Evolutionary conservation across 1,139 yeast species (phyloP).

Genomic region (Kazachstania sp.): DNA sequence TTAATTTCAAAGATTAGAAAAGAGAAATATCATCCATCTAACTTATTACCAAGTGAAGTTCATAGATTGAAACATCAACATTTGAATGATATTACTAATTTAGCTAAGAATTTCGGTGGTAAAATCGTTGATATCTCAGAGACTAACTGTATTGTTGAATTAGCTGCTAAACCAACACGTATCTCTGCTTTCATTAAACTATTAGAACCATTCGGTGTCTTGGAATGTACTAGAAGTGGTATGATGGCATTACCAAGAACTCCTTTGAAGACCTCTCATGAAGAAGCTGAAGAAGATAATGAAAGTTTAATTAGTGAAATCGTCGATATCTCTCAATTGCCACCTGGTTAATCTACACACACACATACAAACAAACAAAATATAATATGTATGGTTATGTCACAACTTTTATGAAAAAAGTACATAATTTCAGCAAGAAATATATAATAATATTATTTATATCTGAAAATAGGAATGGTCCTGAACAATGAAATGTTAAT

Average conservation of each 20-base stretch:
- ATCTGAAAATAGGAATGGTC: too few species aligned
- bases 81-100: constrained; percentile 70
- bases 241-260: constrained; percentile 98
- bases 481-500: too few species aligned
- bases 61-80: constrained; percentile 90
- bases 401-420: too few species aligned
- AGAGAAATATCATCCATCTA: constrained; percentile 66
- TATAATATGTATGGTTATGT: neutral
- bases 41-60: constrained; percentile 84
- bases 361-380: neutral
- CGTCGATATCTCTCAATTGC: constrained; percentile 74
- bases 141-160: constrained; percentile 87
- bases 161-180: constrained; percentile 89
- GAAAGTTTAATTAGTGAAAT: constrained; percentile 27
- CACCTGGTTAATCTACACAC: constrained; percentile 67
- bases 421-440: too few species aligned
- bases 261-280: constrained; percentile 47
- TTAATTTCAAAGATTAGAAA: constrained; percentile 38
- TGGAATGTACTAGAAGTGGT: constrained; percentile 95
- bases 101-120: constrained; percentile 86
- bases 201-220: constrained; percentile 89
- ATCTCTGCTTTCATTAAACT: constrained; percentile 78
- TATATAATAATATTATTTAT: too few species aligned
- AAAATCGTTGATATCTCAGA: constrained; percentile 86
- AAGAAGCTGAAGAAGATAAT: constrained; percentile 43